Evolutionary conservation across 2,329 filamentous ascomycete genomes (phyloP).

Genomic region (Claviceps purpurea): DNA sequence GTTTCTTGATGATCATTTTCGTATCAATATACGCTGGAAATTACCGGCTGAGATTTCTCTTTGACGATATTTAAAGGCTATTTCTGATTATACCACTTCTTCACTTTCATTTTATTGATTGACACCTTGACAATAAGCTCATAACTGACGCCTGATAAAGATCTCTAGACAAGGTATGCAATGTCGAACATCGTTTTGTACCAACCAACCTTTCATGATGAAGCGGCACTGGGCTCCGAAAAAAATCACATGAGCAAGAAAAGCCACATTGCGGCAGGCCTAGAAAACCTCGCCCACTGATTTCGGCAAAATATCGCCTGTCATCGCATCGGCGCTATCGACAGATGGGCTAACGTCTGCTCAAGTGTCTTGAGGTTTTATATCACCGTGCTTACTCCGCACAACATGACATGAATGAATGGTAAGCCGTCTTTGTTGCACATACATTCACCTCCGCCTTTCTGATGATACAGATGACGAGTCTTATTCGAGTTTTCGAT

Average conservation of each 20-base stretch:
- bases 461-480: constrained; percentile 46
- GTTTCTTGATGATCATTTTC: constrained; percentile 49
- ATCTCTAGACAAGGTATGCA: constrained; percentile 22
- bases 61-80: constrained; percentile 81
- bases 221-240: constrained; percentile 98
- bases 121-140: constrained; percentile 1
- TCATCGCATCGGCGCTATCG: neutral
- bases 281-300: constrained; percentile 99
- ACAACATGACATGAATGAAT: neutral
- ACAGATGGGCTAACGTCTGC: neutral
- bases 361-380: neutral
- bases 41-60: constrained; percentile 75
- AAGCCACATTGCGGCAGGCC: constrained; percentile 92
- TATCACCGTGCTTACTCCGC: neutral
- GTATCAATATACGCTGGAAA: constrained; percentile 70
- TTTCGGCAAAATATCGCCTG: constrained; percentile 14
- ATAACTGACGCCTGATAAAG: constrained; percentile 19
- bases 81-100: constrained; percentile 47
- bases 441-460: neutral
- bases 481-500: constrained; percentile 63
- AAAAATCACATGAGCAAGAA: constrained; percentile 59
- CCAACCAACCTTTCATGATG: constrained; percentile 46
- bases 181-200: constrained; percentile 6
- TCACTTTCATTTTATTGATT: constrained; percentile 2
- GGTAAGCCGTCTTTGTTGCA: neutral